phyloP scores from a whole-genome alignment of 257 asterid species.

The Solanum rostratum region DNA sequence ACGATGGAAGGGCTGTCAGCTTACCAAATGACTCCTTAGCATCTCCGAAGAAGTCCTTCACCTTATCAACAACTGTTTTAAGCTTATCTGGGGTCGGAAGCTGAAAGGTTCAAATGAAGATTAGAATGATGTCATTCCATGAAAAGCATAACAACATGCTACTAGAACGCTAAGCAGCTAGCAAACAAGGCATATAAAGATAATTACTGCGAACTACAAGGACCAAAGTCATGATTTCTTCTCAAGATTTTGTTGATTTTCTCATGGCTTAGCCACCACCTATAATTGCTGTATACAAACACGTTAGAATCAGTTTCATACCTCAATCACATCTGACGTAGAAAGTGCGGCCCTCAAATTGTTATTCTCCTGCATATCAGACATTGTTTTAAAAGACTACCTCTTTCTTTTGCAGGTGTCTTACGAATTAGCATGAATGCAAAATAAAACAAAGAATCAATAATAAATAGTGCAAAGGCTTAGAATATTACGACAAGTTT shows the following conservation, averaged over 20 bases:
- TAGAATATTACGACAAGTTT: constrained; percentile 75
- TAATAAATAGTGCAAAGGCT: background rate
- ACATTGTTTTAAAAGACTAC: background rate
- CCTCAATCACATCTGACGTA: constrained; percentile 74
- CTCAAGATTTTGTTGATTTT: background rate
- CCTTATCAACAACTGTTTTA: constrained; percentile 80
- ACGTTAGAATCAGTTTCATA: constrained; percentile 2
- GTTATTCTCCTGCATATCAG: constrained; percentile 56
- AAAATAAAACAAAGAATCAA: background rate
- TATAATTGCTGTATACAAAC: background rate
- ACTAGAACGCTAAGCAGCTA: background rate
- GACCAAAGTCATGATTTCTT: background rate
- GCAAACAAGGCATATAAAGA: background rate
- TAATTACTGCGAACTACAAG: background rate
- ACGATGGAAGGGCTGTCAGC: constrained; percentile 43
- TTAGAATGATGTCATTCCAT: background rate
- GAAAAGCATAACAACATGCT: background rate
- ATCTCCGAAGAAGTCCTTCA: constrained; percentile 83
- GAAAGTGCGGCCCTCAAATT: constrained; percentile 73
- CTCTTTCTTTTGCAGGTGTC: background rate
- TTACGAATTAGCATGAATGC: background rate
- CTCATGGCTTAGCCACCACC: background rate
- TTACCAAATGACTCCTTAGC: constrained; percentile 94
- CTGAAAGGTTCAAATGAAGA: constrained; percentile 22
- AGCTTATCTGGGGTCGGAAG: constrained; percentile 73